These are phyloP conservation scores for Curvularia eragrostidis DNA, from an alignment of 2,329 filamentous ascomycete genomes.

Conservation along the genomic window DNA sequence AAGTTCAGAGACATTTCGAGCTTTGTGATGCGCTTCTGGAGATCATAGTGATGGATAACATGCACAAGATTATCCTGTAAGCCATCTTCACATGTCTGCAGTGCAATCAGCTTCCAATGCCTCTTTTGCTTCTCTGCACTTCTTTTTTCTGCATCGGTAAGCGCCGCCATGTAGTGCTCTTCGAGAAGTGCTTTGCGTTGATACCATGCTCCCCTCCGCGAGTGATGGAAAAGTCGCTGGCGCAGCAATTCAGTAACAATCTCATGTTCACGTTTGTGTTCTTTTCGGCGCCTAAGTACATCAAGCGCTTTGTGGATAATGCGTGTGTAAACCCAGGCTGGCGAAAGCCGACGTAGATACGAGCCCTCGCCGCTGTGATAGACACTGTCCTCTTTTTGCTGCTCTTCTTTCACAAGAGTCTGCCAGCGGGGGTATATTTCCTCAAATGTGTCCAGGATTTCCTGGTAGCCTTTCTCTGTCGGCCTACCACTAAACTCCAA, in stretches of 20 bases:
- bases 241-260: constrained; percentile 76
- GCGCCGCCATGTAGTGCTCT: constrained; percentile 85
- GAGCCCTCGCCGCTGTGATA: constrained; percentile 86
- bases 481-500: constrained; percentile 79
- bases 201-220: constrained; percentile 90
- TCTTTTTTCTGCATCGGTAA: constrained; percentile 30
- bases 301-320: constrained; percentile 87
- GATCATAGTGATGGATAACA: constrained; percentile 89
- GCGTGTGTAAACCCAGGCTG: constrained; percentile 90
- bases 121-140: constrained; percentile 72
- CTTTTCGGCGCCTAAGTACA: constrained; percentile 80
- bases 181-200: constrained; percentile 92
- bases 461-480: constrained; percentile 68
- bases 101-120: constrained; percentile 79
- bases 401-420: constrained; percentile 73
- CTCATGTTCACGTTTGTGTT: constrained; percentile 77
- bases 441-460: constrained; percentile 75
- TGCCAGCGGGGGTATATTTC: constrained; percentile 83
- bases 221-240: constrained; percentile 84
- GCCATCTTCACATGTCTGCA: constrained; percentile 82
- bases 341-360: constrained; percentile 87
- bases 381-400: constrained; percentile 74
- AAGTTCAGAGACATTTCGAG: constrained; percentile 85
- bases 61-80: constrained; percentile 90
- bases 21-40: constrained; percentile 92